Base-by-base conservation (phyloP, 139 green algal genomes). In the Volvox reticuliferus region DNA sequence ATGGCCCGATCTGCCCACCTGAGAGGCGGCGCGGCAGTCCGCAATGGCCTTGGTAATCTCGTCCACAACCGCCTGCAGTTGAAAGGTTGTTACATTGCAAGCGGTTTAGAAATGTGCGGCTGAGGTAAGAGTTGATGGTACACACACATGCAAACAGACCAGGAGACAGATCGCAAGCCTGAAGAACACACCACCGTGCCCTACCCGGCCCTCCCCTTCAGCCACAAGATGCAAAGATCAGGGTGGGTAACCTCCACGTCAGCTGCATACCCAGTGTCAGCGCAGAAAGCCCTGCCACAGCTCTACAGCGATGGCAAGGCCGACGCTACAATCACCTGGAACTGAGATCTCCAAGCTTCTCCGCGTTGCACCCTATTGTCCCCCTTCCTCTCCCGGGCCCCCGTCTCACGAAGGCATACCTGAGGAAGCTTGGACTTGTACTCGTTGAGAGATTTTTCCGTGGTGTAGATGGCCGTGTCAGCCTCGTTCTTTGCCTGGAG, bases 391-490 rank as follows among this genome's bases (percentile, higher is more conserved):
- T 32, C 62, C 62, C 62, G n/a, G n/a, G 44, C 65, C 65, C 24
- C 6, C 16, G 17, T n/a, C 76, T 79, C 55, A 14, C 36, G 9
- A 21, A 50, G 12, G 67, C 63, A 14, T 37, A 79, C 32, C 87
- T 92, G 91, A 12, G 89, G 88, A 76, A 93, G 89, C 92, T 98
- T 98, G 82, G 96, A 96, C 95, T 99, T 99, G 96, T 99, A 98
- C 95, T 99, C 98, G n/a, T 92, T 80, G 44, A 99, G 68, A 71
- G 91, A 97, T 95, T 98, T 99, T 93, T 99, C 97, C 19, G 96
- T 94, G 61, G 93, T 96, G 95, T 99, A 99, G 50, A 98, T 96
- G 21, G 97, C 88, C 9, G 97, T 96, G 94, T 99, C 98, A 1
- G 97, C 98, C 92, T 99, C 96, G 89, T 99, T 99, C 91, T 92